phyloP scores from a whole-genome alignment of 805 yeast genomes.

The Cyberlindnera veronae region DNA sequence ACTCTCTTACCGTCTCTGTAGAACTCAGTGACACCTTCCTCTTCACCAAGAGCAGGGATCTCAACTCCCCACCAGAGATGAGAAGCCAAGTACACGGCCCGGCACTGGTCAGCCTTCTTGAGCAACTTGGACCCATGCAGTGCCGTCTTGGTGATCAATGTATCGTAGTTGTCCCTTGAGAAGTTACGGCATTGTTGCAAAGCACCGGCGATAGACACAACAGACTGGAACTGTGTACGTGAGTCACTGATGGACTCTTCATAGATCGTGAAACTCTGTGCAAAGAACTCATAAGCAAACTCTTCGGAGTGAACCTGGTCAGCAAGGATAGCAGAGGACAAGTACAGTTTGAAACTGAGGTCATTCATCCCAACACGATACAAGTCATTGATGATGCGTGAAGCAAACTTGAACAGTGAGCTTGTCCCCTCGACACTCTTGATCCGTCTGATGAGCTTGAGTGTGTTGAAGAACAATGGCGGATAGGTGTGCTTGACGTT shows the following conservation, averaged over 20 bases:
- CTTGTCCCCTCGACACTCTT: slow-evolving; percentile 25
- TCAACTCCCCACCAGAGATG: slow-evolving; percentile 95
- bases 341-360: slow-evolving; percentile 41
- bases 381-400: slow-evolving; percentile 67
- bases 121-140: slow-evolving; percentile 83
- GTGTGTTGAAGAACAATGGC: slow-evolving; percentile 59
- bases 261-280: slow-evolving; percentile 80
- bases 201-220: slow-evolving; percentile 46
- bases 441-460: slow-evolving; percentile 54
- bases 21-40: slow-evolving; percentile 40
- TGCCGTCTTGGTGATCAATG: slow-evolving; percentile 79
- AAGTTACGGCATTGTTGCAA: slow-evolving; percentile 51
- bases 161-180: slow-evolving; percentile 69
- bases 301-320: slow-evolving; percentile 72
- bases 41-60: slow-evolving; percentile 42
- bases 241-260: slow-evolving; percentile 62
- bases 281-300: slow-evolving; percentile 82
- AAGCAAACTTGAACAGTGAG: slow-evolving; percentile 65
- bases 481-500: slow-evolving; percentile 71
- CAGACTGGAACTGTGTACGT: slow-evolving; percentile 48
- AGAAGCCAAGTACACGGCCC: slow-evolving; percentile 82
- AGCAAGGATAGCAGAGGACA: slow-evolving; percentile 70
- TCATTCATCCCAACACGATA: slow-evolving; percentile 39
- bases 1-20: slow-evolving; percentile 65
- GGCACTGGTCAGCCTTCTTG: slow-evolving; percentile 92